Evolutionary conservation across 106 monocot species (phyloP).

Genomic region (Dioscorea zingiberensis): DNA sequence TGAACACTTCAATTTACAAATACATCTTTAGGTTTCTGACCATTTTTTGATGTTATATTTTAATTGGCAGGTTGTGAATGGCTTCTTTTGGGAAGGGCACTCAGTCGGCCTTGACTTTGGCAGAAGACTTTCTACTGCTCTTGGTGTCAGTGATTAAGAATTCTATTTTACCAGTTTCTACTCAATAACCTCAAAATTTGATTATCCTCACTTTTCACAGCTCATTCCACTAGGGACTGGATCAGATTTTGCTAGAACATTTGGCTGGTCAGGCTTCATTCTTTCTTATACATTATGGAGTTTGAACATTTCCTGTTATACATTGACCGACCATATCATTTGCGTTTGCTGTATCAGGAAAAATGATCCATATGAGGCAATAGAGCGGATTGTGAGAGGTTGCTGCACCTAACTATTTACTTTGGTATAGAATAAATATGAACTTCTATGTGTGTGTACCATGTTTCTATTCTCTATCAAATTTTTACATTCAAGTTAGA

Average conservation of each 20-base stretch:
- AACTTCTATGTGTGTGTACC: background rate
- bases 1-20: too few species aligned
- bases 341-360: conserved; percentile 52
- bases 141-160: conserved; percentile 65
- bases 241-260: conserved; percentile 98
- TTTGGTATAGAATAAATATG: background rate
- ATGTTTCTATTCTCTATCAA: background rate
- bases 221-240: conserved; percentile 97
- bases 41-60: too few species aligned
- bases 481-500: background rate
- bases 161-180: too few species aligned
- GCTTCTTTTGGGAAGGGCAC: conserved; percentile 79
- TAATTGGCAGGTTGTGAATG: conserved; percentile 74
- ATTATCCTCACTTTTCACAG: conserved; percentile 38
- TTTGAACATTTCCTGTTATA: conserved; percentile 4
- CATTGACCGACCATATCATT: conserved; percentile 4
- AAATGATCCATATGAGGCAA: conserved; percentile 78
- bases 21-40: too few species aligned
- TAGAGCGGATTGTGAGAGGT: conserved; percentile 92
- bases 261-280: conserved; percentile 65
- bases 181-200: conserved; percentile 2
- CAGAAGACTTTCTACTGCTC: conserved; percentile 48
- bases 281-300: background rate
- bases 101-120: conserved; percentile 30
- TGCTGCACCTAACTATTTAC: conserved; percentile 2